Conservation (phyloP, 2,329 filamentous ascomycete genomes). For the Calonectria leucothoes region DNA sequence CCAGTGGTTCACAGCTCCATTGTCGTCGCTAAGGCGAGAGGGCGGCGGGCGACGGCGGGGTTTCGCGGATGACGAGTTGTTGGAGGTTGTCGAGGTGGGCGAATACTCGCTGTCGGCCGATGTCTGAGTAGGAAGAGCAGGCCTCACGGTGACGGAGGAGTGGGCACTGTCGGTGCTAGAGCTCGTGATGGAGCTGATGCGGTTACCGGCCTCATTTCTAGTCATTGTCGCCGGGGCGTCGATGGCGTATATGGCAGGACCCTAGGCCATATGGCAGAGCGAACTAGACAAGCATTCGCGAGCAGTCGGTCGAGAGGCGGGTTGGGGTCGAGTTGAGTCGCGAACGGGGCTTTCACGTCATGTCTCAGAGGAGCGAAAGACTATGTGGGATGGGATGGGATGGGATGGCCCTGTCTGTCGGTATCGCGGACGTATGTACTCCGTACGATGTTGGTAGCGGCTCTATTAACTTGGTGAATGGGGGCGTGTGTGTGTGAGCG, state of each 20-base stretch:
- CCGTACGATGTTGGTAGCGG: neutral
- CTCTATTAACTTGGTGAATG: conserved; percentile 1
- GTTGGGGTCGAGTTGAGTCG: conserved; percentile 19
- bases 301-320: conserved; percentile 25
- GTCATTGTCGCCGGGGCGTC: conserved; percentile 68
- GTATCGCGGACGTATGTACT: conserved; percentile 17
- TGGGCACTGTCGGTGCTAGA: conserved; percentile 72
- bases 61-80: conserved; percentile 27
- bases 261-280: conserved; percentile 46
- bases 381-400: conserved; percentile 15
- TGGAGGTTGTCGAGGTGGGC: conserved; percentile 30
- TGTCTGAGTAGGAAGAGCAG: conserved; percentile 43
- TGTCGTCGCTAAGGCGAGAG: conserved; percentile 38
- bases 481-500: neutral
- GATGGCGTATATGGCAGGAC: conserved; percentile 44
- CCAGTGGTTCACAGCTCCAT: conserved; percentile 41
- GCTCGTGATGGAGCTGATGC: conserved; percentile 61
- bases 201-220: conserved; percentile 71
- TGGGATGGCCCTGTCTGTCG: conserved; percentile 33
- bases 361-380: conserved; percentile 34
- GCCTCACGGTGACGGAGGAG: conserved; percentile 74
- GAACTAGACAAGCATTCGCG: conserved; percentile 34
- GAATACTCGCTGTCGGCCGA: conserved; percentile 29
- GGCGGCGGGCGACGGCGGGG: conserved; percentile 33
- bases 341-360: conserved; percentile 47